Evolutionary conservation across 2,329 filamentous ascomycete species (phyloP), one percentile per base, ranked within the genome.

Genomic region (Alternaria postmessia): DNA sequence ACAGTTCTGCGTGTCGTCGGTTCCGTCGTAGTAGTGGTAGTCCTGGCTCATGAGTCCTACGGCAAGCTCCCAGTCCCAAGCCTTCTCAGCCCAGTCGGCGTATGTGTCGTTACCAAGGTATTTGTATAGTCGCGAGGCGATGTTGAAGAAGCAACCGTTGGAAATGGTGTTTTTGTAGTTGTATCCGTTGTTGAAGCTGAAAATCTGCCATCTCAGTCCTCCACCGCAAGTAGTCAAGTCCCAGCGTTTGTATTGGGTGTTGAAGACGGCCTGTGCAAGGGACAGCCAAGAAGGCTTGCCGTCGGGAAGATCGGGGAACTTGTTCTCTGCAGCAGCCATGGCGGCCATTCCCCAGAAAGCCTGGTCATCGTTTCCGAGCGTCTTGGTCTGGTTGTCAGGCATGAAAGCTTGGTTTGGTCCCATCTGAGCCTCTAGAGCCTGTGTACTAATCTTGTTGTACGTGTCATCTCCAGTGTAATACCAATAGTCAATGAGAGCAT

Each of bases 151-250:
- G 30, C 89, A 89, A 36, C 91, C 92, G 77, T 95, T 95, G 63
- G 89, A 89, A 68, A 94, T 87, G 22, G 88, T 86, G 80, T 94
- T 94, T 78, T 93, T 95, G 85, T 96, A 95, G 70, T 88, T 85
- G 75, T 93, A 89, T 18, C 93, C 93, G 32, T 75, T 89, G 76
- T 96, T 94, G 70, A 86, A 87, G 4, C 85, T 79, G 75, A 89
- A 94, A 67, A 96, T 93, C 81, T 96, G 92, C 91, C 91, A 94
- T 54, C 86, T 83, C 51, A 95, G 81, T 6, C 92, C 93, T 61
- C 92, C 92, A 28, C 83, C 85, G 71, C 92, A 96, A 32, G 81
- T 79, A 0, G 81, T 78, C 1, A 79, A 83, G 74, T 94, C 88
- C 92, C 92, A 95, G 42, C 92, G 86, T 24, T 74, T 75, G 8